A percentile compares a stretch with the other conserved stretches of the same genome.
These are phyloP conservation scores for Rhizophora mangle DNA, from an alignment of 345 rosid species.

Conservation along the genomic window DNA sequence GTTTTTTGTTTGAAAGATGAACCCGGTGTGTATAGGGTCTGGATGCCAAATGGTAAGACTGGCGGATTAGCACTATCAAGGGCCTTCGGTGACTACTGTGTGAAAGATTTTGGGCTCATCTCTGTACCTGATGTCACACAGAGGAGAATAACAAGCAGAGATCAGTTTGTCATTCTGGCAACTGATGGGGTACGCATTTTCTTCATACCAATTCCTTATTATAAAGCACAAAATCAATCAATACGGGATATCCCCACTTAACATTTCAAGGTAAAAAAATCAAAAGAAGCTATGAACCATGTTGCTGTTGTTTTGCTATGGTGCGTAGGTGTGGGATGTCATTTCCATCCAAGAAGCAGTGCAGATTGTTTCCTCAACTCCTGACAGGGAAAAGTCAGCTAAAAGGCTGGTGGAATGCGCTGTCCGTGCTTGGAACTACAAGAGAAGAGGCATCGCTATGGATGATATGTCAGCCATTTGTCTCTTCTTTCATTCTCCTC, in stretches of 20 bases:
- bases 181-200: slow-evolving; percentile 62
- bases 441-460: slow-evolving; percentile 60
- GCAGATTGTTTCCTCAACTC: slow-evolving; percentile 51
- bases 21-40: slow-evolving; percentile 75
- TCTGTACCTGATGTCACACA: slow-evolving; percentile 68
- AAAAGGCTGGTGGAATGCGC: slow-evolving; percentile 71
- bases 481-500: slow-evolving; percentile 55
- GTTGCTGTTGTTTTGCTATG: background rate
- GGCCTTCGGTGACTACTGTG: slow-evolving; percentile 85
- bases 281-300: background rate
- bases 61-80: slow-evolving; percentile 82
- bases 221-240: too few species aligned
- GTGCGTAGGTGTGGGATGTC: slow-evolving; percentile 74
- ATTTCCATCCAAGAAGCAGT: slow-evolving; percentile 78
- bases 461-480: slow-evolving; percentile 88
- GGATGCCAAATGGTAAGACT: slow-evolving; percentile 58
- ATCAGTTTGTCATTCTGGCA: slow-evolving; percentile 76
- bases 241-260: too few species aligned
- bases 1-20: slow-evolving; percentile 70
- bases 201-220: background rate
- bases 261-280: too few species aligned
- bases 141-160: slow-evolving; percentile 50
- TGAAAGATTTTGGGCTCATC: slow-evolving; percentile 80
- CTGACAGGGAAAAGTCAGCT: slow-evolving; percentile 56
- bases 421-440: slow-evolving; percentile 61